A percentile compares a stretch with the other conserved stretches of the same genome.
Conservation (phyloP, 2,329 filamentous ascomycete species). For the Penicillium polonicum region DNA sequence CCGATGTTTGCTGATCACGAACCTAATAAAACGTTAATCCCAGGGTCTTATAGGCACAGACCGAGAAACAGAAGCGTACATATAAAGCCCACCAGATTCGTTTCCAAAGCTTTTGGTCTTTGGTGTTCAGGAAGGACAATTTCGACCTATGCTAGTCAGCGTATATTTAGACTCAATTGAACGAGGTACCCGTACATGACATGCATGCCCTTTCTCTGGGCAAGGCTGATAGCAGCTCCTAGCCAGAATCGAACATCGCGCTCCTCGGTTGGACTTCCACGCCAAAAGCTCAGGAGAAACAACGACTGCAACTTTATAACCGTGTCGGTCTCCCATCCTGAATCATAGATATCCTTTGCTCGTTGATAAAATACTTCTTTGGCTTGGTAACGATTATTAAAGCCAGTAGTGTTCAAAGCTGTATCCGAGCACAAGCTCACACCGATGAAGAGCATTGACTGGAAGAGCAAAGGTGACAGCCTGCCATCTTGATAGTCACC, state of each 20-base stretch:
- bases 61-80: conserved; percentile 20
- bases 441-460: conserved; percentile 52
- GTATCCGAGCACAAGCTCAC: conserved; percentile 54
- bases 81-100: conserved; percentile 58
- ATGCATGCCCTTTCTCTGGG: conserved; percentile 49
- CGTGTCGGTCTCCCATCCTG: conserved; percentile 54
- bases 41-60: not conserved
- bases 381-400: conserved; percentile 50
- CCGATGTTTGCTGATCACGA: conserved; percentile 50
- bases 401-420: conserved; percentile 48
- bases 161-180: not conserved
- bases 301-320: conserved; percentile 52
- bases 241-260: conserved; percentile 53
- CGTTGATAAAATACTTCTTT: conserved; percentile 53
- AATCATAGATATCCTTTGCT: conserved; percentile 53
- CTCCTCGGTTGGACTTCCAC: conserved; percentile 51
- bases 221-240: conserved; percentile 52
- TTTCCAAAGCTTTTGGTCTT: conserved; percentile 44
- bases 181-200: conserved; percentile 27
- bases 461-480: conserved; percentile 52
- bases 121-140: conserved; percentile 29
- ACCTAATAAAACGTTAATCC: conserved; percentile 28
- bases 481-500: conserved; percentile 41
- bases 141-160: conserved; percentile 29
- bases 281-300: conserved; percentile 58